Evolutionary conservation across 257 asterid species (phyloP).

Genomic region (Ajuga chamaepitys): DNA sequence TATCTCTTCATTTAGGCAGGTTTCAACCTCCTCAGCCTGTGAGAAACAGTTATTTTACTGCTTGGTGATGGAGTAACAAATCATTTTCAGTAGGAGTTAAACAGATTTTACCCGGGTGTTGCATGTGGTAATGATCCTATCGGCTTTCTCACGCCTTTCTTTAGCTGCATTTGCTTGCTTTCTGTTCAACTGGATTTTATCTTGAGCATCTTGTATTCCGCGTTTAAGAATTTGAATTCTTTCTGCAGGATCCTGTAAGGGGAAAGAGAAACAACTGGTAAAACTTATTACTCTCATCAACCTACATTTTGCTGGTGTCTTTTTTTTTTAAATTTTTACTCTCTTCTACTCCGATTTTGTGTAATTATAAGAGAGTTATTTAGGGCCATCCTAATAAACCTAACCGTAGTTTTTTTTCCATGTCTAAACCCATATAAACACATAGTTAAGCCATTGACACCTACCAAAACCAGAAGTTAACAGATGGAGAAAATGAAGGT

Average conservation of each 20-base stretch:
- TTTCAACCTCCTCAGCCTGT: conserved; percentile 47
- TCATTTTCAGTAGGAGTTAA: not conserved
- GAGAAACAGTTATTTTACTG: not conserved
- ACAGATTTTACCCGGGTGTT: conserved; percentile 35
- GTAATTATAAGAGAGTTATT: too few species aligned
- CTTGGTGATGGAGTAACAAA: not conserved
- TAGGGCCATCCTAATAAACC: too few species aligned
- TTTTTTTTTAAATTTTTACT: too few species aligned
- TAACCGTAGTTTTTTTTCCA: too few species aligned
- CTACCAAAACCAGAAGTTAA: not conserved
- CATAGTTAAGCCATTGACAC: not conserved
- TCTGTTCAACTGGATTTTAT: conserved; percentile 27
- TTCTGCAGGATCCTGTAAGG: conserved; percentile 26
- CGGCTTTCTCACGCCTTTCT: conserved; percentile 41
- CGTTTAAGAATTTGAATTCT: conserved; percentile 26
- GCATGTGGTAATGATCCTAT: conserved; percentile 45
- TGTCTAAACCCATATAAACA: too few species aligned
- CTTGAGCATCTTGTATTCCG: conserved; percentile 25
- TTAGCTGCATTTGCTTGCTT: conserved; percentile 25
- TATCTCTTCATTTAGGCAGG: conserved; percentile 23
- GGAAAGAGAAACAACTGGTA: not conserved
- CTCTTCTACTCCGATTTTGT: too few species aligned
- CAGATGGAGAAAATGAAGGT: too few species aligned
- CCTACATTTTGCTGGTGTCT: too few species aligned
- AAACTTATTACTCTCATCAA: too few species aligned